These are phyloP conservation scores for Monilinia polystroma DNA, from an alignment of 2,329 filamentous ascomycete species.

Conservation along the genomic window DNA sequence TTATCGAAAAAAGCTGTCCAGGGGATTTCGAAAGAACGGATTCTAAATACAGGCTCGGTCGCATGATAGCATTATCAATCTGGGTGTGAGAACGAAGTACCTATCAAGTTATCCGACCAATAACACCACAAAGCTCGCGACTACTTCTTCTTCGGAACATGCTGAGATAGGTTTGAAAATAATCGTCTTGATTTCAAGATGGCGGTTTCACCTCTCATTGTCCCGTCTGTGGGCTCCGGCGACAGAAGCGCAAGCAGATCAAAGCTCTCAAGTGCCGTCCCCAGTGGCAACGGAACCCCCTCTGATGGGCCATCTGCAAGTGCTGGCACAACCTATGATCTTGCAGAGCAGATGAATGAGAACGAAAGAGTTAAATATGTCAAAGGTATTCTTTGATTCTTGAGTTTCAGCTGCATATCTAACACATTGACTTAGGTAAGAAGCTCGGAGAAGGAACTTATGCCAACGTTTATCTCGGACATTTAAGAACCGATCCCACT, in stretches of 20 bases:
- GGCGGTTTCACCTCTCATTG: conserved; percentile 29
- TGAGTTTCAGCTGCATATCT: not conserved
- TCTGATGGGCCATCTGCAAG: conserved; percentile 25
- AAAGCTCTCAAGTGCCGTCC: conserved; percentile 22
- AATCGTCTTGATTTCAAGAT: conserved; percentile 12
- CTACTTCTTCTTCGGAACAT: not conserved
- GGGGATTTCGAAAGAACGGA: not conserved
- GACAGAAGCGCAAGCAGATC: conserved; percentile 21
- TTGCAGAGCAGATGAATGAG: conserved; percentile 80
- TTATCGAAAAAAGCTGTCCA: not conserved
- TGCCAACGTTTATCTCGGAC: conserved; percentile 89
- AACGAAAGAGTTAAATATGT: conserved; percentile 85
- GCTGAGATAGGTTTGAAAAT: not conserved
- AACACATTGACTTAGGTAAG: conserved; percentile 56
- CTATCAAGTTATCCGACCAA: not conserved
- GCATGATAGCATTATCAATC: conserved; percentile 8
- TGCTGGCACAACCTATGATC: conserved; percentile 46
- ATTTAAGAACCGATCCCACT: conserved; percentile 69
- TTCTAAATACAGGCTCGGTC: not conserved
- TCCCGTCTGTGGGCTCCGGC: conserved; percentile 22
- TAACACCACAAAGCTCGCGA: not conserved
- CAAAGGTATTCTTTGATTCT: conserved; percentile 55
- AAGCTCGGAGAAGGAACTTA: conserved; percentile 97
- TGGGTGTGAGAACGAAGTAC: not conserved
- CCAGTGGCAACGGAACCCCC: conserved; percentile 28